Percentiles rank a stretch among this genome's conserved stretches.
These are phyloP conservation scores for Pseudocercospora fijiensis DNA, from an alignment of 2,329 filamentous ascomycete species.

Conservation along the genomic window DNA sequence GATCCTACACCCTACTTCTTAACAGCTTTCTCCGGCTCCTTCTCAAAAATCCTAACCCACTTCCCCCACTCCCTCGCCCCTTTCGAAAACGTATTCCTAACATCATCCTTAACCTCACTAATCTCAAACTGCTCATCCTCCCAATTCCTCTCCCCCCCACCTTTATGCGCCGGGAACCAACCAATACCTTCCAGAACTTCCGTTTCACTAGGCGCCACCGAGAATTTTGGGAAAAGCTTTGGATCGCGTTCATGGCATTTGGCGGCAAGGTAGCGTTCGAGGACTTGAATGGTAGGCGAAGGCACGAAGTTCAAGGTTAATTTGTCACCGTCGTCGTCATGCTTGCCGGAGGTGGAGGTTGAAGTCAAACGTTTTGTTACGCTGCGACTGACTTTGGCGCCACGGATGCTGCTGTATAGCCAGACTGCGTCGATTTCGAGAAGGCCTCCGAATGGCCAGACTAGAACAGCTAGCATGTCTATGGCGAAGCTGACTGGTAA, in stretches of 20 bases:
- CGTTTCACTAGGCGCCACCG: slow-evolving; percentile 40
- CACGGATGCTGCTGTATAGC: slow-evolving; percentile 46
- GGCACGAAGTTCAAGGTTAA: slow-evolving; percentile 42
- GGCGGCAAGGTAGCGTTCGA: slow-evolving; percentile 43
- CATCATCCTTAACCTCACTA: slow-evolving; percentile 10
- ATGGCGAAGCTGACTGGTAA: slow-evolving; percentile 38
- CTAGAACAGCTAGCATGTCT: slow-evolving; percentile 36
- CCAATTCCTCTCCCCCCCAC: slow-evolving; percentile 38
- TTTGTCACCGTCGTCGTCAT: slow-evolving; percentile 24
- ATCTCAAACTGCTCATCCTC: slow-evolving; percentile 46
- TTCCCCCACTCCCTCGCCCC: slow-evolving; percentile 11
- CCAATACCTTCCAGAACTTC: slow-evolving; percentile 47
- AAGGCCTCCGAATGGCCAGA: slow-evolving; percentile 39
- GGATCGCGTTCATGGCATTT: slow-evolving; percentile 42
- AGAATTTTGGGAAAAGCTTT: slow-evolving; percentile 38
- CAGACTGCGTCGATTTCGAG: slow-evolving; percentile 37
- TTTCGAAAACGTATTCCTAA: slow-evolving; percentile 5
- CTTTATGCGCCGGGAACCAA: slow-evolving; percentile 40
- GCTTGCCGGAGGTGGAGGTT: slow-evolving; percentile 17
- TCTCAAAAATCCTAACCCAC: slow-evolving; percentile 10
- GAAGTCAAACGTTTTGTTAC: slow-evolving; percentile 21
- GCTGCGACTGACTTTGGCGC: slow-evolving; percentile 32
- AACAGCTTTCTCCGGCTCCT: slow-evolving; percentile 11
- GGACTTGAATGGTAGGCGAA: slow-evolving; percentile 39
- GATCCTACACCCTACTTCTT: slow-evolving; percentile 5